Evolutionary conservation across 1,284 basidiomycete genomes (phyloP).

Genomic region (Mycena citricolor): DNA sequence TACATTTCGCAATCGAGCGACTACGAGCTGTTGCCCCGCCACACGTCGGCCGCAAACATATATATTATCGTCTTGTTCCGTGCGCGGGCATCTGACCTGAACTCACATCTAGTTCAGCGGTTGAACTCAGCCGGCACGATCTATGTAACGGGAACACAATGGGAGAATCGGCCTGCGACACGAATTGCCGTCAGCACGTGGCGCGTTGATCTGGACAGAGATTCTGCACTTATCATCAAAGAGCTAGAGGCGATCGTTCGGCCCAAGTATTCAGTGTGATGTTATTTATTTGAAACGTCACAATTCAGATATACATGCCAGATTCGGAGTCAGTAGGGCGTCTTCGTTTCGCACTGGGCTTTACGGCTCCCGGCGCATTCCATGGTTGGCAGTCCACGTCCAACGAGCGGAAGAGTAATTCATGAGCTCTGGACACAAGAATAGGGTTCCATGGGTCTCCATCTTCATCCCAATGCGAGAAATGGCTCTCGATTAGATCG

Average conservation of each 20-base stretch:
- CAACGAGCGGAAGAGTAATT: conserved; percentile 34
- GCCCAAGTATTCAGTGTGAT: no score
- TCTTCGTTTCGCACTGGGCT: conserved; percentile 1
- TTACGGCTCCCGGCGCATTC: conserved; percentile 14
- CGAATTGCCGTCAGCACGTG: conserved; percentile 21
- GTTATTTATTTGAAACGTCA: no score
- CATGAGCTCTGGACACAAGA: conserved; percentile 38
- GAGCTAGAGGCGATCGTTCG: conserved; percentile 6
- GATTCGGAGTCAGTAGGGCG: conserved; percentile 8
- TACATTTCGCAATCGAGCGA: conserved; percentile 9
- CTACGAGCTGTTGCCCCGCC: conserved; percentile 19
- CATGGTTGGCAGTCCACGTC: conserved; percentile 22
- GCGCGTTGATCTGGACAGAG: conserved; percentile 17
- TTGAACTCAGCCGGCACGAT: conserved; percentile 15
- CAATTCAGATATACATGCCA: conserved; percentile 19
- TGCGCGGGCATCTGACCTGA: conserved; percentile 12
- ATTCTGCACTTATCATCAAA: conserved; percentile 12
- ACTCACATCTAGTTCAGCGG: conserved; percentile 4
- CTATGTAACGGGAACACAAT: conserved; percentile 19
- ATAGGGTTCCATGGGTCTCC: conserved; percentile 36
- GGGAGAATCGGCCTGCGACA: conserved; percentile 13
- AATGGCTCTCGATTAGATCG: conserved; percentile 32
- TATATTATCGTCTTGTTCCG: conserved; percentile 21
- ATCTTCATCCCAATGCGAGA: conserved; percentile 33
- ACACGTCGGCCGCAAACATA: conserved; percentile 1